A percentile compares a stretch with the other conserved stretches of the same genome.
Evolutionary conservation across 257 asterid genomes (phyloP).

Genomic region (Salvia hispanica): DNA sequence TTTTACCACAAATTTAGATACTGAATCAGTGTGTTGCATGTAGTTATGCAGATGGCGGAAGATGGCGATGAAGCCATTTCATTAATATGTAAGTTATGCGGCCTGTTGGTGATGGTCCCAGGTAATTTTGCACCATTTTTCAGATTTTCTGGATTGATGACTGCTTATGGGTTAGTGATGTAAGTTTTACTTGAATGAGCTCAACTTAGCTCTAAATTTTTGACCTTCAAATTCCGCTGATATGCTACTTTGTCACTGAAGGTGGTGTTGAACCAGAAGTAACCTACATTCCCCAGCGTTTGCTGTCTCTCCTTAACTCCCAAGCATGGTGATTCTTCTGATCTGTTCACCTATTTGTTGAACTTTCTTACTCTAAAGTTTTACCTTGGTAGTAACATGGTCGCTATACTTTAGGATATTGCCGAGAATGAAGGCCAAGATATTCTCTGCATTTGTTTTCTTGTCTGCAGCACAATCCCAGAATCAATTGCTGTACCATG

Average conservation of each 20-base stretch:
- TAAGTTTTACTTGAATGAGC: slow-evolving; percentile 23
- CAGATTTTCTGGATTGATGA: slow-evolving; percentile 13
- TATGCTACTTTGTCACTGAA: slow-evolving; percentile 42
- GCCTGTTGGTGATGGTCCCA: slow-evolving; percentile 71
- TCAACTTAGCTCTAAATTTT: slow-evolving; percentile 21
- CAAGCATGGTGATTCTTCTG: slow-evolving; percentile 60
- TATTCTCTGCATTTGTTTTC: slow-evolving; percentile 53
- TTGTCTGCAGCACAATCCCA: slow-evolving; percentile 61
- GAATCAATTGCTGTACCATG: slow-evolving; percentile 46
- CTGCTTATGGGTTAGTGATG: slow-evolving; percentile 22
- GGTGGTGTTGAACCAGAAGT: slow-evolving; percentile 63
- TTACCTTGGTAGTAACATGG: slow-evolving; percentile 33
- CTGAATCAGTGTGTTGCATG: slow-evolving; percentile 39
- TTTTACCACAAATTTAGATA: slow-evolving; percentile 18
- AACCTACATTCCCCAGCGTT: slow-evolving; percentile 42
- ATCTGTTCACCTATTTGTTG: slow-evolving; percentile 19
- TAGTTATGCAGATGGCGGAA: slow-evolving; percentile 49
- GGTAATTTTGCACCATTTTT: slow-evolving; percentile 43
- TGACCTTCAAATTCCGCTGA: slow-evolving; percentile 25
- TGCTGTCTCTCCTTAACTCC: slow-evolving; percentile 63
- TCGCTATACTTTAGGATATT: slow-evolving; percentile 53
- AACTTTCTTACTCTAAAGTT: slow-evolving; percentile 24
- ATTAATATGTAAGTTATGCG: slow-evolving; percentile 69
- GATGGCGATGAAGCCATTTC: slow-evolving; percentile 52
- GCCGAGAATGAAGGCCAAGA: slow-evolving; percentile 56